Percentiles rank a stretch among this genome's conserved stretches.
phyloP scores from a whole-genome alignment of 2,329 filamentous ascomycete species.

The Microsporum canis region DNA sequence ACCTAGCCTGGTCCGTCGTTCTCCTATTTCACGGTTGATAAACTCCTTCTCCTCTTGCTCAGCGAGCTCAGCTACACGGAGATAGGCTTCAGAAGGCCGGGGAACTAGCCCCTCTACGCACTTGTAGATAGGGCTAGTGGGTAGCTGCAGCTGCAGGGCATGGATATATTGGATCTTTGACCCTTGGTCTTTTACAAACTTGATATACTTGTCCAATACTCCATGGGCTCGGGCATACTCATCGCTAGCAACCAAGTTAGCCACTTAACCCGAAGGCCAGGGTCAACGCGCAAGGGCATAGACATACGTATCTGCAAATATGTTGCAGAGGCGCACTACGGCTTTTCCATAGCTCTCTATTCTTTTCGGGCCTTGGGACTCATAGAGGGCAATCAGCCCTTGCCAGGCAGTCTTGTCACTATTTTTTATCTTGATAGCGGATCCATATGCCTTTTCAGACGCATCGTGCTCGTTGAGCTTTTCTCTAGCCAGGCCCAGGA shows the following conservation, averaged over 20 bases:
- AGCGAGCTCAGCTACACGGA: constrained; percentile 67
- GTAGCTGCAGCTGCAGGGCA: constrained; percentile 65
- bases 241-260: constrained; percentile 34
- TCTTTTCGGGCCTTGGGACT: constrained; percentile 59
- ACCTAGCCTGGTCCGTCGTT: constrained; percentile 76
- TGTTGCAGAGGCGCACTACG: constrained; percentile 59
- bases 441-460: constrained; percentile 63
- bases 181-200: constrained; percentile 61
- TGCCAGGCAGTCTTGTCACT: constrained; percentile 81
- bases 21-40: constrained; percentile 81
- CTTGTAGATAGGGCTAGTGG: constrained; percentile 67
- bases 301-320: constrained; percentile 55
- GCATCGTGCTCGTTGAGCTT: constrained; percentile 60
- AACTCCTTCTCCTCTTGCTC: constrained; percentile 79
- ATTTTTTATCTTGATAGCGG: constrained; percentile 60
- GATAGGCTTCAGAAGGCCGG: constrained; percentile 68
- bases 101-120: constrained; percentile 75
- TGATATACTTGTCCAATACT: constrained; percentile 67
- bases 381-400: constrained; percentile 74
- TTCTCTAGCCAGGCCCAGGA: constrained; percentile 73
- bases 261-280: not conserved
- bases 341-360: constrained; percentile 64
- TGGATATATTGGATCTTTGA: constrained; percentile 62
- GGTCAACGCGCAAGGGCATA: not conserved
- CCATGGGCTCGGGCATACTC: constrained; percentile 49